Base-by-base conservation (phyloP, 768 basidiomycete genomes). In the Dacryopinax spathularia region DNA sequence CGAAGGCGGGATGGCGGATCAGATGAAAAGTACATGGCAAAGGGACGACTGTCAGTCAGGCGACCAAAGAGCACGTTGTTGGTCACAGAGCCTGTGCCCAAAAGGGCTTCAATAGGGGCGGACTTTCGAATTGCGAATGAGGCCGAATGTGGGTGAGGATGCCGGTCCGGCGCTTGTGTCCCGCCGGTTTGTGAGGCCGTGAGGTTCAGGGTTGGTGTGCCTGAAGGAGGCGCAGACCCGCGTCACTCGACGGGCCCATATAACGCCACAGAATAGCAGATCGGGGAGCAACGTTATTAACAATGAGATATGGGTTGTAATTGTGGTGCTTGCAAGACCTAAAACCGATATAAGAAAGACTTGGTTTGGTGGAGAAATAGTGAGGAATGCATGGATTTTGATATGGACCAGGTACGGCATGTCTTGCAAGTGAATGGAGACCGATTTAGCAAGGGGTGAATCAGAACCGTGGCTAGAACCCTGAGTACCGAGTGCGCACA, bases 381-480 rank as follows among this genome's bases (percentile, higher is more conserved):
- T n/a, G n/a, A n/a, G n/a, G n/a, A n/a, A n/a, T n/a, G n/a, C n/a
- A n/a, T n/a, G n/a, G n/a, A n/a, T n/a, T n/a, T n/a, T n/a, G n/a
- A n/a, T n/a, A n/a, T n/a, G n/a, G n/a, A n/a, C n/a, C n/a, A n/a
- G n/a, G n/a, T n/a, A n/a, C n/a, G n/a, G n/a, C n/a, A n/a, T n/a
- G n/a, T n/a, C n/a, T n/a, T n/a, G n/a, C n/a, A n/a, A n/a, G n/a
- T n/a, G n/a, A n/a, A n/a, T n/a, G n/a, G n/a, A n/a, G n/a, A n/a
- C n/a, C n/a, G n/a, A n/a, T 56, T 56, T 13, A 18, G 48, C 25
- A 56, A 29, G 3, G 25, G 9, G 3, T 27, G 18, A 3, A 56
- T 56, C 48, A 56, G 48, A 31, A 56, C 25, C 48, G 48, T 56
- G 48, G 48, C 48, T 56, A 13, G 48, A 56, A 56, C 48, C 48